A percentile compares a stretch with the other conserved stretches of the same genome.
phyloP scores from a whole-genome alignment of 2,329 filamentous ascomycete species.

The Tolypocladium sp. region DNA sequence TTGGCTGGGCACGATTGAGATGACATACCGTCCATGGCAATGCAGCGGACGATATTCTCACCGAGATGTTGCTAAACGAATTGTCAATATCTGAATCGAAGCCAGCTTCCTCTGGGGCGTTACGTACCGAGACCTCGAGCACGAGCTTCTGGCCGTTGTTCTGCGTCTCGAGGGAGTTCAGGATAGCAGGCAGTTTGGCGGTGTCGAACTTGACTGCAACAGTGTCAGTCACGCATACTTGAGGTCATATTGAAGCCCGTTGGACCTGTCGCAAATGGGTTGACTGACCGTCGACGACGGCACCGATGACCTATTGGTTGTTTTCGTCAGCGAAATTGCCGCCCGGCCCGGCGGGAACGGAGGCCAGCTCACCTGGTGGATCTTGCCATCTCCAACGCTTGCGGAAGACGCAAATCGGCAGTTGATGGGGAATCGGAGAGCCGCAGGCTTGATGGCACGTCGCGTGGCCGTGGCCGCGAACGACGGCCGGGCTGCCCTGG shows the following conservation, averaged over 20 bases:
- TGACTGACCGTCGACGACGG: slow-evolving; percentile 90
- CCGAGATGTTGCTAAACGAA: slow-evolving; percentile 86
- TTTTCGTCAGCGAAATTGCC: slow-evolving; percentile 19
- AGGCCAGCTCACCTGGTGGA: slow-evolving; percentile 50
- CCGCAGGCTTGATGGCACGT: slow-evolving; percentile 48
- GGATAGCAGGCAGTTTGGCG: slow-evolving; percentile 89
- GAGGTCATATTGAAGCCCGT: background rate
- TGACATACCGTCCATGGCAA: slow-evolving; percentile 97
- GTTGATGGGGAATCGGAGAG: slow-evolving; percentile 45
- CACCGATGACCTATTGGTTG: slow-evolving; percentile 86
- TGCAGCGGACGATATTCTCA: slow-evolving; percentile 97
- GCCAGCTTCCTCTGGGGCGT: slow-evolving; percentile 2
- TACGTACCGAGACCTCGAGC: slow-evolving; percentile 86
- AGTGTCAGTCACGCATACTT: slow-evolving; percentile 13
- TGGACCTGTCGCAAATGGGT: slow-evolving; percentile 4
- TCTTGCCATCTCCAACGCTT: slow-evolving; percentile 54
- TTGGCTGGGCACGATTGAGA: background rate
- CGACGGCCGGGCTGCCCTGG: slow-evolving; percentile 53
- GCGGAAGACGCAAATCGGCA: slow-evolving; percentile 51
- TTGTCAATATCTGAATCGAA: slow-evolving; percentile 24
- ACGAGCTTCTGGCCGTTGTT: slow-evolving; percentile 93
- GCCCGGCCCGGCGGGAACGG: background rate
- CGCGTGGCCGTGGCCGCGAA: slow-evolving; percentile 47
- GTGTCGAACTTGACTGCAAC: slow-evolving; percentile 87
- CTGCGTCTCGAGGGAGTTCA: slow-evolving; percentile 87